A percentile compares a stretch with the other conserved stretches of the same genome.
Evolutionary conservation across 106 monocot genomes (phyloP).

Genomic region (Phalaenopsis equestris): DNA sequence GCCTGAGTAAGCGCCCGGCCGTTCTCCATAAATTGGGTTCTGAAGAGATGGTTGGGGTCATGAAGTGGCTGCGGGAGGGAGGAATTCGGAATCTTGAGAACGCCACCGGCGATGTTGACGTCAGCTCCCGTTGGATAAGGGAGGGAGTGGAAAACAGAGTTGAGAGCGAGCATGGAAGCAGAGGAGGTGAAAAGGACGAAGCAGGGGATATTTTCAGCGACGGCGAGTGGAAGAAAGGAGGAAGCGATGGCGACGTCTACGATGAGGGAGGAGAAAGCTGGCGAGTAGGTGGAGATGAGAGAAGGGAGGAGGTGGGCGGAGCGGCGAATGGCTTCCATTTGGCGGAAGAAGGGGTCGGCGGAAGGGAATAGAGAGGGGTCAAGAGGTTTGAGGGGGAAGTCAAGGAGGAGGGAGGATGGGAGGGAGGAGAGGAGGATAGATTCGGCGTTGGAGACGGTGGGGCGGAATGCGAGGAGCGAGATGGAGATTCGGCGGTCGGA

Average conservation of each 20-base stretch:
- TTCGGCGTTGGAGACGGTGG: constrained; percentile 46
- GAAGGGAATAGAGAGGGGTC: constrained; percentile 11
- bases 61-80: constrained; percentile 15
- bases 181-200: constrained; percentile 43
- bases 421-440: constrained; percentile 20
- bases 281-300: constrained; percentile 16
- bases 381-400: constrained; percentile 23
- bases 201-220: constrained; percentile 7
- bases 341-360: constrained; percentile 52
- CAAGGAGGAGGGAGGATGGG: constrained; percentile 23
- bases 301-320: constrained; percentile 27
- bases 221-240: constrained; percentile 17
- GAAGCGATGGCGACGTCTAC: constrained; percentile 24
- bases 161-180: constrained; percentile 30
- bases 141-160: constrained; percentile 21
- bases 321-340: constrained; percentile 30
- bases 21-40: constrained; percentile 20
- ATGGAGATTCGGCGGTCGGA: constrained; percentile 19
- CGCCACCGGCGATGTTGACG: constrained; percentile 25
- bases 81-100: constrained; percentile 8
- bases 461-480: constrained; percentile 23
- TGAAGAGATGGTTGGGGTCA: constrained; percentile 26
- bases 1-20: constrained; percentile 7
- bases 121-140: not conserved
- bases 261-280: constrained; percentile 20